Base-by-base conservation (phyloP, 2,329 filamentous ascomycete species). In the Talaromyces albobiverticillius region DNA sequence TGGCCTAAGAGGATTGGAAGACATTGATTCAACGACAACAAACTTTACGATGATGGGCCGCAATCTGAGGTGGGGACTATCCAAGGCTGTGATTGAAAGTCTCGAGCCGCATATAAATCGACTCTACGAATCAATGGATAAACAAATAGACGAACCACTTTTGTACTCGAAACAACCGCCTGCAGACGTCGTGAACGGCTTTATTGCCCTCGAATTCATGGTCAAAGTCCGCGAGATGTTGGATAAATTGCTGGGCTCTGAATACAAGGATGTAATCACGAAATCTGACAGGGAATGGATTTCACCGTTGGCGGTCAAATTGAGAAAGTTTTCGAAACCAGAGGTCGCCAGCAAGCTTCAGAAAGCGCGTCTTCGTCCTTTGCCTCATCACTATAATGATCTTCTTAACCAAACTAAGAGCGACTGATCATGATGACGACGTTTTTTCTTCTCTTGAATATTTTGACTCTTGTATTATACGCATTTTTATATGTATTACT, bases 241-340 rank as follows among this genome's bases (percentile, higher is more conserved):
- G n/a, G 70, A 73, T n/a, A 66, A 67, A 16, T 59, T 70, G 3
- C 59, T 71, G 38, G 64, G 66, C 20, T 49, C 60, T 25, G 61
- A 60, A 11, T 62, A 61, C 22, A 54, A 59, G 25, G 25, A 55
- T 20, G 58, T 58, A 1, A 51, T 70, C 8, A 52, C 65, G 6
- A 66, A 69, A 36, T 53, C 57, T 1, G 61, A 62, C 34, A 61
- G 61, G 18, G 53, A 63, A 29, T 31, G 53, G 6, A 54, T 70
- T 14, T n/a, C 61, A 29, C 38, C 59, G 7, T 62, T 68, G 14
- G 62, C 66, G n/a, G 55, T 58, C 9, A 55, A 61, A 29, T 43
- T 72, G 54, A 64, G 61, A 40, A 65, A 60, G 25, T 72, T 70
- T 46, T 71, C 69, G 2, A 57, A 63, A 1, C 41, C 57, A 10